These are phyloP conservation scores for Boletus subparvulus DNA, from an alignment of 768 basidiomycete species.

Conservation along the genomic window DNA sequence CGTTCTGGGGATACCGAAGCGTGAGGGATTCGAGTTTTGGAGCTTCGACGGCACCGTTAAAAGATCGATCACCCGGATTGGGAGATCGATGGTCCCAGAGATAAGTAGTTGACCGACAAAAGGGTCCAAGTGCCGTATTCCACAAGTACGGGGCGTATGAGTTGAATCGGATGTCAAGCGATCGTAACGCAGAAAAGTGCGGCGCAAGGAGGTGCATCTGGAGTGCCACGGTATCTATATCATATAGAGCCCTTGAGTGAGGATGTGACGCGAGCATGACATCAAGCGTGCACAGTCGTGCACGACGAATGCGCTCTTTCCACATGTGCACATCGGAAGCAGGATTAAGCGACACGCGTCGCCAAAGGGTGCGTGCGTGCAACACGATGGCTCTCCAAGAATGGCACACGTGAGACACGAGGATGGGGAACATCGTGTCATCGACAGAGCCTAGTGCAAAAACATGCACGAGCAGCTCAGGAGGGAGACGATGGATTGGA, in stretches of 20 bases:
- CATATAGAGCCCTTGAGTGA: conserved; percentile 16
- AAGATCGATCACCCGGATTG: conserved; percentile 2
- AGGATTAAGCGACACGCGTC: conserved; percentile 51
- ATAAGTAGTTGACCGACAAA: conserved; percentile 38
- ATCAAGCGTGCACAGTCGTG: conserved; percentile 61
- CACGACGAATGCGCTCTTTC: conserved; percentile 59
- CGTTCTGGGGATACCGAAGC: conserved; percentile 61
- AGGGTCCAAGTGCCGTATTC: conserved; percentile 61
- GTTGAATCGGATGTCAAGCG: conserved; percentile 55
- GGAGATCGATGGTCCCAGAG: conserved; percentile 25
- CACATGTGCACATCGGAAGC: conserved; percentile 51
- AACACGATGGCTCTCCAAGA: conserved; percentile 62
- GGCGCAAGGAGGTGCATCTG: conserved; percentile 56
- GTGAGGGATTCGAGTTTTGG: conserved; percentile 52
- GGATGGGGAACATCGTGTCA: conserved; percentile 56
- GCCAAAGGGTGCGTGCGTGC: conserved; percentile 63
- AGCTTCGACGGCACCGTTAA: conserved; percentile 35
- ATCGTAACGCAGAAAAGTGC: conserved; percentile 57
- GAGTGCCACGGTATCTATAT: conserved; percentile 50
- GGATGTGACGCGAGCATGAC: conserved; percentile 49
- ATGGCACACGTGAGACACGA: conserved; percentile 68
- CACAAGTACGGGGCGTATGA: conserved; percentile 64
- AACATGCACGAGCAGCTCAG: conserved; percentile 62
- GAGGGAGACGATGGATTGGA: conserved; percentile 57
- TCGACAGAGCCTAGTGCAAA: conserved; percentile 60